These are phyloP conservation scores for Populus trichocarpa DNA, from an alignment of 441 rosid genomes.

Conservation along the genomic window DNA sequence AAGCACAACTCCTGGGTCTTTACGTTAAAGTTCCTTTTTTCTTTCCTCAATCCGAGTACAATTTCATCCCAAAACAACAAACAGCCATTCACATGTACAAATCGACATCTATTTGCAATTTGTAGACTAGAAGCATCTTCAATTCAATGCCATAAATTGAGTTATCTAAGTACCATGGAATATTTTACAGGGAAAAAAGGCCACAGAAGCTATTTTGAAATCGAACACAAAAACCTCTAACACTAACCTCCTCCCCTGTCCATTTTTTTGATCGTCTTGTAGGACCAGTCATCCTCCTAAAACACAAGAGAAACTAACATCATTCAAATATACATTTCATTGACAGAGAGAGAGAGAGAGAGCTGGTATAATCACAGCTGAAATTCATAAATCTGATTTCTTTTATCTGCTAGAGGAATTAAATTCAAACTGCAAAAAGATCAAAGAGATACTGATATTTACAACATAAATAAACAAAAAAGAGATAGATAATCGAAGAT, in stretches of 20 bases:
- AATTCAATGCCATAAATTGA: no score
- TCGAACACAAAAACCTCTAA: neutral
- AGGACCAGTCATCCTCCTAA: conserved; percentile 79
- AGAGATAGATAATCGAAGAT: neutral
- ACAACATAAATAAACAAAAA: no score
- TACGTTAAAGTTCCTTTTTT: no score
- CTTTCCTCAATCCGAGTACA: neutral
- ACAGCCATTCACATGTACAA: neutral
- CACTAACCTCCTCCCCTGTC: conserved; percentile 74
- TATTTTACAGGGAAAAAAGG: no score
- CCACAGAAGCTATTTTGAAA: neutral
- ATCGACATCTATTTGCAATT: neutral
- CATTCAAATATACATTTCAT: neutral
- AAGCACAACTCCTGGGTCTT: neutral
- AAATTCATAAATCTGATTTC: neutral
- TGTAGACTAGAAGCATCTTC: neutral
- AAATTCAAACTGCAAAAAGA: neutral
- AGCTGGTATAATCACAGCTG: neutral
- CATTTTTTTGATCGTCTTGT: conserved; percentile 78
- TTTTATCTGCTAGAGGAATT: neutral
- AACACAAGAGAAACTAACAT: conserved; percentile 8
- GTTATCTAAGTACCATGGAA: neutral
- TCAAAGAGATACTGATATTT: neutral
- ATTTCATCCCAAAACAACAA: neutral
- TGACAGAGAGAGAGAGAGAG: no score